These are phyloP conservation scores for Metschnikowia similis DNA, from an alignment of 805 yeast genomes.

Conservation along the genomic window DNA sequence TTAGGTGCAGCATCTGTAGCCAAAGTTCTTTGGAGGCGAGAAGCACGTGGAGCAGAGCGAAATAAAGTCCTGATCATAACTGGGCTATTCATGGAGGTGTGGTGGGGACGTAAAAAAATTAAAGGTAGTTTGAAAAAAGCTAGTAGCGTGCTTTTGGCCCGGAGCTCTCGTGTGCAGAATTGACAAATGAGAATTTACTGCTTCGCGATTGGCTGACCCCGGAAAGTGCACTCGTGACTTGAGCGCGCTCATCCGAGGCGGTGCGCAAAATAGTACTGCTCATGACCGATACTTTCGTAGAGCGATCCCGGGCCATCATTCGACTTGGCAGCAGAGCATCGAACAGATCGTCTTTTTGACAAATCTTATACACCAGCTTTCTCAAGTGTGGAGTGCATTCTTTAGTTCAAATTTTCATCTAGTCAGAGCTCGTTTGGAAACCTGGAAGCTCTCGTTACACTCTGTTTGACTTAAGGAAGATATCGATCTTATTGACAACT, in stretches of 20 bases:
- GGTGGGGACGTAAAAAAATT: neutral
- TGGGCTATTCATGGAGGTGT: neutral
- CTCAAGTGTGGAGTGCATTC: too few species aligned
- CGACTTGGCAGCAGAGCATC: too few species aligned
- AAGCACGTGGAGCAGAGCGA: conserved; percentile 14
- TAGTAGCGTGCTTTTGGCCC: conserved; percentile 6
- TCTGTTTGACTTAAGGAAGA: too few species aligned
- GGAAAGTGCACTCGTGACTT: conserved; percentile 7
- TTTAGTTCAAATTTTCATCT: too few species aligned
- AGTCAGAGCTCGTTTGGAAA: too few species aligned
- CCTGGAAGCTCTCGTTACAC: too few species aligned
- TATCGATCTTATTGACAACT: too few species aligned
- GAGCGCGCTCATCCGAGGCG: conserved; percentile 1
- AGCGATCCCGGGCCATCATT: too few species aligned
- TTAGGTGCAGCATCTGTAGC: conserved; percentile 48
- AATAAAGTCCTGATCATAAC: conserved; percentile 14
- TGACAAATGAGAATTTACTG: conserved; percentile 11
- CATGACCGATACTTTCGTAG: too few species aligned
- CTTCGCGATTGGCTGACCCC: conserved; percentile 20
- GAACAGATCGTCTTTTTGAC: too few species aligned
- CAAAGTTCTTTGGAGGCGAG: conserved; percentile 15
- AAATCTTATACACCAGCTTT: too few species aligned
- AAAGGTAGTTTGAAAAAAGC: neutral
- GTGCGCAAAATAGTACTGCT: too few species aligned
- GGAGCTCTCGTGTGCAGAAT: conserved; percentile 14